Evolutionary conservation across 1,139 yeast genomes (phyloP).

Genomic region (Saccharomyces pastorianus): DNA sequence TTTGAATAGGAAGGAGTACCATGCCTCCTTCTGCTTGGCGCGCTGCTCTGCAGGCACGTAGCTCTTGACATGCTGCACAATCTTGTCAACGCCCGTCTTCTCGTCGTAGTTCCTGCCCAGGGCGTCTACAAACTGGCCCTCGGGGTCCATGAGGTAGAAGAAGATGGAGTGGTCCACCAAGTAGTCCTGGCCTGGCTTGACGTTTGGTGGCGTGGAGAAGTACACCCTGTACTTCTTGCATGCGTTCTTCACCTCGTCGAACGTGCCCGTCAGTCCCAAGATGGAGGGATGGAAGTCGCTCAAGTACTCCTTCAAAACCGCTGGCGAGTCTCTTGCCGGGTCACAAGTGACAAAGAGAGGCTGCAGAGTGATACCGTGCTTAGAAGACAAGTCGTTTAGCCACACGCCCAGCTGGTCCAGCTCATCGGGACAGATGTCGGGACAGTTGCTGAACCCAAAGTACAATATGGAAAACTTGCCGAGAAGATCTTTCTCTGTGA

Average conservation of each 20-base stretch:
- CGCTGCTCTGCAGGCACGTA: constrained; percentile 62
- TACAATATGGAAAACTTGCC: constrained; percentile 80
- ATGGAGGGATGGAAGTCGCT: constrained; percentile 84
- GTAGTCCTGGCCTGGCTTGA: constrained; percentile 92
- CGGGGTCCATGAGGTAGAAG: constrained; percentile 97
- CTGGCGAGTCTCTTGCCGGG: constrained; percentile 91
- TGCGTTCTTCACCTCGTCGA: constrained; percentile 70
- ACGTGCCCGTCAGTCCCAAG: constrained; percentile 85
- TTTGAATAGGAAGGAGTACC: constrained; percentile 45
- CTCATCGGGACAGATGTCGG: constrained; percentile 98
- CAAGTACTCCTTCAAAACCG: constrained; percentile 68
- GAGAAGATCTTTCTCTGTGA: constrained; percentile 68
- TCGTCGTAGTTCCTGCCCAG: constrained; percentile 87
- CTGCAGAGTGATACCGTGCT: constrained; percentile 54
- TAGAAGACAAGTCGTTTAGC: constrained; percentile 51
- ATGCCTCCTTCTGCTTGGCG: constrained; percentile 49
- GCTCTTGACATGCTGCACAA: constrained; percentile 65
- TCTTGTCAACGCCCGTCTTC: constrained; percentile 66
- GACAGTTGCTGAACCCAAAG: constrained; percentile 96
- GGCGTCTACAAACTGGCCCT: constrained; percentile 90
- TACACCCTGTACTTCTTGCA: constrained; percentile 91
- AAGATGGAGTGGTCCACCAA: constrained; percentile 95
- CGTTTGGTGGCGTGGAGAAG: constrained; percentile 89
- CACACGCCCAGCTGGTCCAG: constrained; percentile 84
- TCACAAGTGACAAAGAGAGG: constrained; percentile 94